Base-by-base conservation (phyloP, 768 basidiomycete species). In the Chalciporus chontae region DNA sequence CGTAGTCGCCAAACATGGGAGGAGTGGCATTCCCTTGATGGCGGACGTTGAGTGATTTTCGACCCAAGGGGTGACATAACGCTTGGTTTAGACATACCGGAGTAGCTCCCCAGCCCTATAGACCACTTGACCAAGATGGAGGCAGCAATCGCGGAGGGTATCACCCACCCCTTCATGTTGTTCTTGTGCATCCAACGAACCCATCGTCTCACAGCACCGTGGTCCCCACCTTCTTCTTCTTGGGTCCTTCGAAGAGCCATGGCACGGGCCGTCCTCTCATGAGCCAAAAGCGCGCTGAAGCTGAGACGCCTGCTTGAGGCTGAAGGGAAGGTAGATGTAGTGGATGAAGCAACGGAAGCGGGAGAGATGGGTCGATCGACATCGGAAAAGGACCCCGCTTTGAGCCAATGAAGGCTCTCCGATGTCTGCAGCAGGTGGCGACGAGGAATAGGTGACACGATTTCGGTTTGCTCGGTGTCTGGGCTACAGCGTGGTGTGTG, bases 1-100 rank as follows among this genome's bases (percentile, higher is more conserved):
- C 93, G 58, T 90, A 95, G 69, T 95, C 93, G 3, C 93, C 93
- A 55, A 78, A 90, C 83, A 93, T 85, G 0, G 90, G 91, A 0
- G 92, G 87, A 3, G 81, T 79, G 26, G 65, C 73, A 55, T 79
- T 65, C 6, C 92, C 91, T 90, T 53, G 5, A 23, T 1, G 8
- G 3, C 2, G 8, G 3, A 31, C 1, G 29, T 43, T 14, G 9
- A 27, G 31, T 24, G 8, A 9, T 1, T 11, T 37, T 45, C 11
- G 18, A 38, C 7, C 17, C 2, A 26, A 19, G 11, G n/a, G 34
- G 34, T 36, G n/a, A 36, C 10, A 31, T 31, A 4, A 31, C 13
- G 31, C 1, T 31, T 11, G 31, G 10, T 10, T 31, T 14, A 31
- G 31, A 69, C 84, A 49, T 52, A 90, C 92, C 92, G 27, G 90